Percentiles rank a stretch among this genome's conserved stretches.
Evolutionary conservation across 495 filamentous ascomycete species (phyloP).

Genomic region (Pseudomonodictys pantanalensis): DNA sequence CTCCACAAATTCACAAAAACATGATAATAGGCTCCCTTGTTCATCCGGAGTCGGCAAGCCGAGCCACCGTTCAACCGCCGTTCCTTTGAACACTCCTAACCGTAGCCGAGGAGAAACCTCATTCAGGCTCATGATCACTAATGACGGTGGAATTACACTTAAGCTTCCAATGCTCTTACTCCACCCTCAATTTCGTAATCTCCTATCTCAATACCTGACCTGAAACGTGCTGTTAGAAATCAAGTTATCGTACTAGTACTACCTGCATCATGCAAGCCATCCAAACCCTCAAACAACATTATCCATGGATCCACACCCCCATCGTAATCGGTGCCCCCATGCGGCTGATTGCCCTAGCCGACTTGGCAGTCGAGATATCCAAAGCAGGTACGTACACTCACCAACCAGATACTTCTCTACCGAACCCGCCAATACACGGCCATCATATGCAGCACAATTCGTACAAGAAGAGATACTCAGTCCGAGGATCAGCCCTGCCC

Average conservation of each 20-base stretch:
- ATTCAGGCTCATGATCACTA: neutral
- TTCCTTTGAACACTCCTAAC: too few species aligned
- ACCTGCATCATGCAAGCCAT: slow-evolving; percentile 16
- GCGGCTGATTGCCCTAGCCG: slow-evolving; percentile 62
- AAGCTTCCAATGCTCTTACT: neutral
- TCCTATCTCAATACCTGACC: neutral
- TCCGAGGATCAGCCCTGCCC: too few species aligned
- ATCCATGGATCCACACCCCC: slow-evolving; percentile 63
- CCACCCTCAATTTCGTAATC: neutral
- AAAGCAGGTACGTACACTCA: slow-evolving; percentile 49
- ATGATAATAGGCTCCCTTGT: too few species aligned
- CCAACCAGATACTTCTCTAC: neutral
- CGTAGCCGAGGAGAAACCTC: slow-evolving; percentile 6
- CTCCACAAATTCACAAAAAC: too few species aligned
- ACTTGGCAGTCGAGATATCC: slow-evolving; percentile 57
- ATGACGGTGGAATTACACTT: neutral
- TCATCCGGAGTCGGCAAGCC: too few species aligned
- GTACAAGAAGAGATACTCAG: too few species aligned
- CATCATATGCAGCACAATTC: too few species aligned
- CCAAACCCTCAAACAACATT: slow-evolving; percentile 40
- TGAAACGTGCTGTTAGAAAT: too few species aligned
- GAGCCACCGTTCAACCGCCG: too few species aligned
- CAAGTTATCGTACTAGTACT: neutral
- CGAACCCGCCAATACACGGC: too few species aligned
- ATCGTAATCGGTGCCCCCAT: slow-evolving; percentile 70